phyloP scores from a whole-genome alignment of 331 rosid genomes.

The Quercus lobata region DNA sequence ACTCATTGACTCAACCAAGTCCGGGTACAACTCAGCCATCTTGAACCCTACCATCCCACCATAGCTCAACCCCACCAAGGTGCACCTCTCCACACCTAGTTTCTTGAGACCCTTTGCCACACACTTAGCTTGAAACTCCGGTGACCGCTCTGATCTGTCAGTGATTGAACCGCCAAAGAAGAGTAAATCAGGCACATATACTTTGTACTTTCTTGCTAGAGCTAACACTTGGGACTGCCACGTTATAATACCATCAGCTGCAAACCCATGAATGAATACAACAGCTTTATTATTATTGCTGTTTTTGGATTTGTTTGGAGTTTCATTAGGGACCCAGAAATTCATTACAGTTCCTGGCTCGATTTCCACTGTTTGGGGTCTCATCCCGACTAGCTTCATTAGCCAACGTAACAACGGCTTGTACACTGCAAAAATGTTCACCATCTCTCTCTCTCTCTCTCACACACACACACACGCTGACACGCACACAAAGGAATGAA shows the following conservation, averaged over 20 bases:
- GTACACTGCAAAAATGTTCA: constrained; percentile 13
- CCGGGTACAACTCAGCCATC: constrained; percentile 32
- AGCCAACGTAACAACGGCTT: not conserved
- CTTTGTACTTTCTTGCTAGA: constrained; percentile 19
- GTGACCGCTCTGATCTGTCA: constrained; percentile 26
- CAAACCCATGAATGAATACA: constrained; percentile 41
- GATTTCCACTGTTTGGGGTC: constrained; percentile 25
- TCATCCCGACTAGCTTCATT: constrained; percentile 21
- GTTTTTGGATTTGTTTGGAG: not conserved
- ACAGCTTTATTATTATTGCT: not conserved
- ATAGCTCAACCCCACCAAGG: constrained; percentile 33
- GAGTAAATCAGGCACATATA: constrained; percentile 38
- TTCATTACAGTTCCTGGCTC: constrained; percentile 38
- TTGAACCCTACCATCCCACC: constrained; percentile 46
- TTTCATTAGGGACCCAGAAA: constrained; percentile 33
- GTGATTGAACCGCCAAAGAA: constrained; percentile 37
- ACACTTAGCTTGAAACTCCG: constrained; percentile 39
- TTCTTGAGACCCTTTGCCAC: constrained; percentile 28
- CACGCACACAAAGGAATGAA: no score
- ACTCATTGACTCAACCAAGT: constrained; percentile 29
- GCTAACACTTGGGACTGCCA: constrained; percentile 38
- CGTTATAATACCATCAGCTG: constrained; percentile 29
- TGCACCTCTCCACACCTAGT: no score
- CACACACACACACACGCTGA: no score
- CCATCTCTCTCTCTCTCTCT: no score